Base-by-base conservation (phyloP, 1,139 yeast genomes). In the Saccharomyces hybrid region DNA sequence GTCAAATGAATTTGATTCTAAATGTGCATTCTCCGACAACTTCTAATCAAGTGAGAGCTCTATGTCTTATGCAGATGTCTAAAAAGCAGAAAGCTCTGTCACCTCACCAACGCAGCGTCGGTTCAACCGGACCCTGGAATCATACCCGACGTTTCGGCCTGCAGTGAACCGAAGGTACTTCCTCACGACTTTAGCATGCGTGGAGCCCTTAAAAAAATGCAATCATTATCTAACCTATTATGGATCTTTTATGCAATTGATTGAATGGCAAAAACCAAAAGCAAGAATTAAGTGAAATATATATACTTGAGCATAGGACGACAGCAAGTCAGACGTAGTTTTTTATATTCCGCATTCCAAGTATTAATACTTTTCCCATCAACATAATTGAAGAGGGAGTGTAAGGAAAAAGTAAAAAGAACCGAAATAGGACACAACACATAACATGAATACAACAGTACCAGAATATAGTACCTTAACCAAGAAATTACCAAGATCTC, bases 391-490 rank as follows among this genome's bases (percentile, higher is more conserved):
- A 19, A 19, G 23, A 19, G 9, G 42, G 19, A 34, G 42, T 34
- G 42, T 11, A 34, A 34, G 11, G 16, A 8, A 14, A 34, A 34
- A 34, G 19, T n/a, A 32, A n/a, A 32, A 32, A 34, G 16, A 19
- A 19, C 23, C 23, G 23, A 19, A 19, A 14, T 1, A 34, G 13
- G 19, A 5, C 23, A 19, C 42, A 34, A 13, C 14, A 14, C 23
- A 34, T 16, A 34, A 5, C 9, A 34, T 34, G 42, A 34, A 34
- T 34, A 34, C 42, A 3, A 34, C 6, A 9, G 51, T 60, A 32
- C 63, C 63, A 48, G 58, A 54, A 27, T 57, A 32, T 28, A 46
- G 50, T 11, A 38, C 57, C 23, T 25, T 48, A 14, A 51, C 57
- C 26, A 48, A 48, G 7, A 48, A 54, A 19, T 48, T 61, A 46